Evolutionary conservation across 202 grass and related monocot genomes (phyloP), one percentile per base, ranked within the genome.

Genomic region (Panicum virgatum): DNA sequence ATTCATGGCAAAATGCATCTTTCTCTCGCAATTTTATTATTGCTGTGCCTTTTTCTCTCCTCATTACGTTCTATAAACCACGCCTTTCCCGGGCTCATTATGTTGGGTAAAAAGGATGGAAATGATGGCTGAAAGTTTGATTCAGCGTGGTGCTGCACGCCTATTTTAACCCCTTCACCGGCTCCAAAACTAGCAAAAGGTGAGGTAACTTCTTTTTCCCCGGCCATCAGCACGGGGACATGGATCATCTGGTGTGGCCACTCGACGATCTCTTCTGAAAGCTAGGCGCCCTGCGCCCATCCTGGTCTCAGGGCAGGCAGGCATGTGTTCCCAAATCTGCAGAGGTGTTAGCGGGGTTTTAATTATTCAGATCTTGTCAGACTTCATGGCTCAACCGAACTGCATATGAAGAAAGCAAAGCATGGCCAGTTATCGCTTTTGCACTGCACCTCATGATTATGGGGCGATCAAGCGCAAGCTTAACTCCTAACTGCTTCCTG

Each of bases 401-500:
- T 86, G 66, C 75, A 40, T 68, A 86, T 22, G 43, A n/a, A 32
- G 45, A 11, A n/a, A 72, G 69, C 40, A 71, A n/a, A 72, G 69
- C 69, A 29, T 30, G 66, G 68, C 68, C 26, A 29, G 45, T 72
- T 48, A 51, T 32, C 32, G 29, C 84, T 69, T 90, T 84, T 84
- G 80, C 75, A 20, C 40, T 84, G 80, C 75, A 25, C 47, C 63
- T 76, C 69, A 80, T 90, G 88, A 87, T 87, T 80, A 75, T 69
- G 51, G 44, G 60, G 32, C 74, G 53, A 73, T 83, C 60, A 78
- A 86, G 53, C 44, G 20, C 45, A 62, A 75, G 75, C 74, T 90
- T 90, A 86, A 86, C 88, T 69, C 66, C 74, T 79, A 86, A 90
- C 84, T 75, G 72, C 79, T 66, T 83, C 74, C 43, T 86, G 44